Percentiles rank a stretch among this genome's conserved stretches.
Evolutionary conservation across 2,329 filamentous ascomycete species (phyloP).

Genomic region (Alternaria consortialis): DNA sequence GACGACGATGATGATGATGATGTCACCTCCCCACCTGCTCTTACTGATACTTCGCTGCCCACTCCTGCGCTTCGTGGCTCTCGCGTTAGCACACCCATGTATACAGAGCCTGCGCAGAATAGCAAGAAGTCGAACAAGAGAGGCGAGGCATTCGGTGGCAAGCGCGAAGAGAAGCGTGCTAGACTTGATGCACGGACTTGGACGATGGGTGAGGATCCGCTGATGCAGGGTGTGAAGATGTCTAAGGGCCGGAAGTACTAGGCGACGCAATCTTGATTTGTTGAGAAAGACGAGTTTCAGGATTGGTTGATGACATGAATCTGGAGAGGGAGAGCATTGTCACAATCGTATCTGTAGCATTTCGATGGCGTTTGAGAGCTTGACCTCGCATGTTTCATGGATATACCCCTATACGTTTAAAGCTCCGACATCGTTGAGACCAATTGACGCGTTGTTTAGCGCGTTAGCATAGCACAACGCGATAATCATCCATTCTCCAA

Average conservation of each 20-base stretch:
- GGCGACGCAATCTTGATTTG: not conserved
- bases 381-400: not conserved
- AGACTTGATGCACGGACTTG: slow-evolving; percentile 18
- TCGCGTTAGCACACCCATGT: slow-evolving; percentile 34
- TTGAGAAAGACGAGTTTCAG: not conserved
- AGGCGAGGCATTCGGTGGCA: slow-evolving; percentile 11
- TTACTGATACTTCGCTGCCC: slow-evolving; percentile 38
- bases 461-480: not conserved
- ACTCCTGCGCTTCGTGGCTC: slow-evolving; percentile 35
- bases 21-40: slow-evolving; percentile 30
- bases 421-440: not conserved
- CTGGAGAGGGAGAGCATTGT: not conserved
- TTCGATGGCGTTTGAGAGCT: slow-evolving; percentile 4
- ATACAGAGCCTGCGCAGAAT: not conserved
- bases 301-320: not conserved
- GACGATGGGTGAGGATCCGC: slow-evolving; percentile 9
- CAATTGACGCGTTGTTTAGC: not conserved
- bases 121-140: slow-evolving; percentile 15
- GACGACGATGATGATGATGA: slow-evolving; percentile 24
- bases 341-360: too few species aligned
- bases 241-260: not conserved
- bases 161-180: slow-evolving; percentile 23
- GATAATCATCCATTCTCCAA: not conserved
- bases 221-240: not conserved
- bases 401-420: slow-evolving; percentile 8